Evolutionary conservation across 768 basidiomycete genomes (phyloP).

Genomic region (Leccinum subgranulosum): DNA sequence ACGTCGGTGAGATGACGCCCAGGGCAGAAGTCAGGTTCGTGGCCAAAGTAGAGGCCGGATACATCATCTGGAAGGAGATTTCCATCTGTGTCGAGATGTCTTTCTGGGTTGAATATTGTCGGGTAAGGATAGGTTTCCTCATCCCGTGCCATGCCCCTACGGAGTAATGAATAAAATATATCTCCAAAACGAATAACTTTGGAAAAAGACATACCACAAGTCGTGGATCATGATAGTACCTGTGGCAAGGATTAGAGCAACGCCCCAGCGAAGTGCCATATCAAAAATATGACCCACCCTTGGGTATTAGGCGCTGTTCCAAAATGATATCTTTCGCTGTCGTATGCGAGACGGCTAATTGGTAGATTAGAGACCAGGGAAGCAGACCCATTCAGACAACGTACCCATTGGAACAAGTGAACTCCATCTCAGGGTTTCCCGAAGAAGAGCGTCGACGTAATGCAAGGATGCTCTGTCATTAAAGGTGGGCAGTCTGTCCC

Average conservation of each 20-base stretch:
- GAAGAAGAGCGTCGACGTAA: conserved; percentile 23
- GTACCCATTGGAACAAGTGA: conserved; percentile 20
- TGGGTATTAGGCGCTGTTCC: conserved; percentile 48
- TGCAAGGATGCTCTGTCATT: conserved; percentile 16
- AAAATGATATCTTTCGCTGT: conserved; percentile 39
- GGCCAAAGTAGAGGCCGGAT: conserved; percentile 30
- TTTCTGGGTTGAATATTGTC: conserved; percentile 33
- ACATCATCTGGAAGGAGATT: conserved; percentile 21
- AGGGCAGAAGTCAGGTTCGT: conserved; percentile 27
- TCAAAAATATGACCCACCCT: conserved; percentile 29
- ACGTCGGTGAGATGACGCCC: conserved; percentile 21
- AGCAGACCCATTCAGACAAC: not conserved
- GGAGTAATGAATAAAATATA: not conserved
- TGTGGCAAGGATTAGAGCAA: conserved; percentile 1
- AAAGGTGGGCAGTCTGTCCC: conserved; percentile 14
- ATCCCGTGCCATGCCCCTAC: conserved; percentile 24
- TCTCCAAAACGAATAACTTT: not conserved
- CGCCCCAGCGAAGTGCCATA: not conserved
- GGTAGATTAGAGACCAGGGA: not conserved
- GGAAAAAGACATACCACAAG: conserved; percentile 10
- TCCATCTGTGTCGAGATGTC: conserved; percentile 25
- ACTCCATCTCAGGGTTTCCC: conserved; percentile 23
- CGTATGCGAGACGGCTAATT: conserved; percentile 27
- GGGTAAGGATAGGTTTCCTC: conserved; percentile 28
- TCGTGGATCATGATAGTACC: conserved; percentile 23